Base-by-base conservation (phyloP, 2,329 filamentous ascomycete species). In the Aspergillus neotritici region DNA sequence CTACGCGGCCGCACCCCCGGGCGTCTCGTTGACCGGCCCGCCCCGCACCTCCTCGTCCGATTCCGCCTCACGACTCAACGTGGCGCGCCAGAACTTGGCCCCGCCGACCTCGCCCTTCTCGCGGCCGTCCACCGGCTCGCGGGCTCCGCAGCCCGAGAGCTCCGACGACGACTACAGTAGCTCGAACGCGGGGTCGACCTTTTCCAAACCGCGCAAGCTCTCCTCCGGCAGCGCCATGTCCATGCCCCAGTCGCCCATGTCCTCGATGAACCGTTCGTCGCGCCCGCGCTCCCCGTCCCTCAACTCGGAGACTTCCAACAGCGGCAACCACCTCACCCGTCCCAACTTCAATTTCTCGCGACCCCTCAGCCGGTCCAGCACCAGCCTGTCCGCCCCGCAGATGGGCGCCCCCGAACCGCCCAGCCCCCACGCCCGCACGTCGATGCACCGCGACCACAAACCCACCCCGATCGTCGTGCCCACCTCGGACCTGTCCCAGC, bases 271-370 rank as follows among this genome's bases (percentile, higher is more conserved):
- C 45, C 74, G 78, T 12, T 74, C 80, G 12, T 74, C 80, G 21
- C 78, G 83, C 55, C 79, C 82, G 46, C 79, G 89, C 57, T 94
- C 90, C 1, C 88, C 89, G 2, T 97, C 93, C 0, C 77, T 87
- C 31, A 83, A 82, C 48, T 97, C 91, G 1, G 87, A 95, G 49
- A 79, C 80, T 39, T 94, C 89, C 2, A 76, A 77, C 34, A 76
- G 69, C 37, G 74, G 78, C 10, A 68, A 66, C 29, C 67, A 72
- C 25, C 67, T 89, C 30, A 80, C 83, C 10, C 79, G 84, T 12
- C 86, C 88, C 1, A 81, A 86, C 0, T 91, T 94, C 68, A 97
- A 98, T 67, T 97, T 97, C 64, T 97, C 93, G 1, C 79, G 93
- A 34, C 93, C 93, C 0, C 69, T 94, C 48, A 96, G 91, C 64